Evolutionary conservation across 1,284 basidiomycete genomes (phyloP).

Genomic region (Blastosporella zonata): DNA sequence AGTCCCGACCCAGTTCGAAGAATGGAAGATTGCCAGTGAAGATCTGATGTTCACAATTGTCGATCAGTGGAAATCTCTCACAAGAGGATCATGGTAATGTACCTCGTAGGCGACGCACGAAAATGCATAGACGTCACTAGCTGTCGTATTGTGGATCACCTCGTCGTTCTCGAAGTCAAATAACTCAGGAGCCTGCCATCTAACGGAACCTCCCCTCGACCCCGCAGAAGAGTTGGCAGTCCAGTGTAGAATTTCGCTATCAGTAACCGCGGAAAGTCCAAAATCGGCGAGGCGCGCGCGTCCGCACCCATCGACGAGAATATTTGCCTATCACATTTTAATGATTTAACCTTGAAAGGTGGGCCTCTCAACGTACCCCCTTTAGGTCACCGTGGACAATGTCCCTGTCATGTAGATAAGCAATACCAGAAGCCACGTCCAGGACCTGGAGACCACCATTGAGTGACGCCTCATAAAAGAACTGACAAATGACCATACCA

Average conservation of each 20-base stretch:
- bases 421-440: neutral
- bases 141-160: constrained; percentile 1
- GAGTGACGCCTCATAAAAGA: neutral
- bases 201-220: neutral
- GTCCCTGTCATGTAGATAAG: neutral
- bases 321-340: neutral
- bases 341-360: neutral
- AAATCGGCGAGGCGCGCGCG: neutral
- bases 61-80: neutral
- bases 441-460: neutral
- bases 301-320: neutral
- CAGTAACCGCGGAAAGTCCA: neutral
- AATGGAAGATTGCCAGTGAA: constrained; percentile 13
- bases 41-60: constrained; percentile 2
- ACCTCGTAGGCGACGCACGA: constrained; percentile 17
- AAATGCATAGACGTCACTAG: constrained; percentile 20
- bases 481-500: constrained; percentile 13
- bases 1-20: constrained; percentile 5
- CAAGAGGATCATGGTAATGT: neutral
- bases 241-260: neutral
- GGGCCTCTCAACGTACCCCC: neutral
- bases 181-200: constrained; percentile 21
- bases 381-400: neutral
- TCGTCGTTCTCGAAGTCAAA: constrained; percentile 6
- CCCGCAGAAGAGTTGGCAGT: neutral